Base-by-base conservation (phyloP, 2,329 filamentous ascomycete genomes). In the Fusarium caatingaense region DNA sequence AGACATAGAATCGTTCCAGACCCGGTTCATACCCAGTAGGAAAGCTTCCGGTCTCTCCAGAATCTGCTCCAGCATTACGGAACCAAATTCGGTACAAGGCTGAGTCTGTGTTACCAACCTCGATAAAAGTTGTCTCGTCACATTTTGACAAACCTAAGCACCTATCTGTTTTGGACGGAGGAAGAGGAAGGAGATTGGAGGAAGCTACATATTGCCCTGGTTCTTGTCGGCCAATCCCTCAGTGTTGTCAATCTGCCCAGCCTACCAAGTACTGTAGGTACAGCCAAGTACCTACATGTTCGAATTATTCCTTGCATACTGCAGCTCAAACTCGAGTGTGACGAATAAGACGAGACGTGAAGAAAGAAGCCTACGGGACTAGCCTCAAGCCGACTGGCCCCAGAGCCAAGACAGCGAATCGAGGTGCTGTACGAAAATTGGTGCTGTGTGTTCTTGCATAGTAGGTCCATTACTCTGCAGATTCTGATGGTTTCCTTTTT, bases 221-320 rank as follows among this genome's bases (percentile, higher is more conserved):
- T 49, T 60, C 49, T 56, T 56, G 68, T 64, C 61, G 71, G 61
- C 72, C 68, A 74, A 70, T 73, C 55, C 60, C 56, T 56, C 53
- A 56, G 64, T 57, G 40, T 58, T 41, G 40, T 59, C 58, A 27
- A 64, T 54, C 53, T 51, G 34, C 34, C 34, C 34, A 61, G 60
- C 64, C 40, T 64, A 28, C 44, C 23, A 37, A 28, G 25, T 20
- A n/a, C n/a, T 46, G n/a, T 46, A 60, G 37, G 61, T 60, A 65
- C 54, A 47, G 47, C 23, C 11, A 48, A 56, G 30, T 27, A 46
- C 34, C 34, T 37, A 37, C 61, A 64, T 47, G 8, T 67, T 51
- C 64, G 40, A 51, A 51, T 32, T 40, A 69, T 74, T 73, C 62
- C 72, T 69, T 75, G 71, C 71, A 74, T 74, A 56, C 66, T 69